Evolutionary conservation across 1,284 basidiomycete species (phyloP).

Genomic region (Cutaneotrichosporon spelunceum): DNA sequence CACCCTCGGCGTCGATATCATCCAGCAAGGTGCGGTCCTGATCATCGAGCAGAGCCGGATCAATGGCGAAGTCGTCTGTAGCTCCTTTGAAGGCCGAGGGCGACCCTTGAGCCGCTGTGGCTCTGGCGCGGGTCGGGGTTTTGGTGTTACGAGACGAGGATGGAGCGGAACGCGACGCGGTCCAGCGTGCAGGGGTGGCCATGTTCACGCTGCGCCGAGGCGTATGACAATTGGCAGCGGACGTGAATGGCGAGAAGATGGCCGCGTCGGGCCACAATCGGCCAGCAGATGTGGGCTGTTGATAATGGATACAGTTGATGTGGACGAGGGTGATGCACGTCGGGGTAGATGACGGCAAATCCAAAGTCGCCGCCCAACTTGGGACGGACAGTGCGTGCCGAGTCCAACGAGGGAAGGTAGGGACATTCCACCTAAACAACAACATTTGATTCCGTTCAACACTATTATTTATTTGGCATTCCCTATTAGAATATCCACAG

Average conservation of each 20-base stretch:
- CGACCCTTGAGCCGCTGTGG: background rate
- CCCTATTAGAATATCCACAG: background rate
- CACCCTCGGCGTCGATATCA: constrained; percentile 27
- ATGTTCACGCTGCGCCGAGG: constrained; percentile 10
- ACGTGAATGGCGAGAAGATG: background rate
- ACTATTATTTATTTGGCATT: background rate
- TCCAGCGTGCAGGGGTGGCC: constrained; percentile 23
- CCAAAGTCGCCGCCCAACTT: background rate
- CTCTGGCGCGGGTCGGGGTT: constrained; percentile 4
- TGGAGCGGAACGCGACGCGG: constrained; percentile 22
- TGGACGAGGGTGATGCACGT: background rate
- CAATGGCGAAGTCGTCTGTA: constrained; percentile 18
- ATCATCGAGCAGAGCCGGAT: constrained; percentile 18
- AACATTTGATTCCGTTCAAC: background rate
- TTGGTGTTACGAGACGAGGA: constrained; percentile 18
- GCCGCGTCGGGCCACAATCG: constrained; percentile 7
- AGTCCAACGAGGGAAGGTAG: background rate
- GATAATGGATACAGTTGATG: constrained; percentile 6
- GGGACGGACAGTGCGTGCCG: too few relatives aligned
- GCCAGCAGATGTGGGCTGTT: background rate
- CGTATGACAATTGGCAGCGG: background rate
- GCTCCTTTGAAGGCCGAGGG: background rate
- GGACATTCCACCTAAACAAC: background rate
- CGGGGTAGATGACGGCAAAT: background rate
- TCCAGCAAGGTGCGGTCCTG: constrained; percentile 15